These are phyloP conservation scores for Sarocladium oryzae DNA, from an alignment of 2,329 filamentous ascomycete species.

Conservation along the genomic window DNA sequence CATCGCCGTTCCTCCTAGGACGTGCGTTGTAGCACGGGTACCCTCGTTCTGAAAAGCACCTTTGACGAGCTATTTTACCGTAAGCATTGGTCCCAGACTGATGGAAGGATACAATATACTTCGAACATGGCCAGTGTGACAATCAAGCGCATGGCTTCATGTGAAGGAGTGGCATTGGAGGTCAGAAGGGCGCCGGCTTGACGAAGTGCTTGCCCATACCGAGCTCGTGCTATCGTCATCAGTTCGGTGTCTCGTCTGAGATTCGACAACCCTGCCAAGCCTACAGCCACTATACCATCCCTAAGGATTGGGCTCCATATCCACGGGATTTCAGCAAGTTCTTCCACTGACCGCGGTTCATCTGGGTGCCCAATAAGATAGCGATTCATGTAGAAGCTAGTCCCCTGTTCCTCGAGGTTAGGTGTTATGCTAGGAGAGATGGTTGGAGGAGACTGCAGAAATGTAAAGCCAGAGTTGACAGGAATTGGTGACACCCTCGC, in stretches of 20 bases:
- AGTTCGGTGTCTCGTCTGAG: slow-evolving; percentile 39
- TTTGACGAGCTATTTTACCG: slow-evolving; percentile 32
- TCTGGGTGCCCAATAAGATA: slow-evolving; percentile 47
- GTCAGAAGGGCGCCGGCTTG: slow-evolving; percentile 36
- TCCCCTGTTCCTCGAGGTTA: slow-evolving; percentile 38
- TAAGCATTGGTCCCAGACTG: slow-evolving; percentile 14
- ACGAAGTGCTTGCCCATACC: slow-evolving; percentile 48
- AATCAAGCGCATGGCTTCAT: slow-evolving; percentile 42
- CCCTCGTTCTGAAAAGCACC: slow-evolving; percentile 32
- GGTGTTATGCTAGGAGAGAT: slow-evolving; percentile 27
- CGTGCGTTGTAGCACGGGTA: slow-evolving; percentile 47
- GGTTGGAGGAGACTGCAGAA: slow-evolving; percentile 9
- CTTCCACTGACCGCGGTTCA: slow-evolving; percentile 33
- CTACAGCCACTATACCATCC: slow-evolving; percentile 49
- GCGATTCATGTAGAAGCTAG: slow-evolving; percentile 44
- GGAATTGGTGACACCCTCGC: background rate
- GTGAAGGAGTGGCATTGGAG: slow-evolving; percentile 23
- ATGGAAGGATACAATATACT: slow-evolving; percentile 30
- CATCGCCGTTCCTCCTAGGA: slow-evolving; percentile 54
- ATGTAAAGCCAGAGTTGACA: background rate
- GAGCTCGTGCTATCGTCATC: slow-evolving; percentile 39
- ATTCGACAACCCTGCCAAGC: slow-evolving; percentile 52
- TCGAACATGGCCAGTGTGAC: slow-evolving; percentile 57
- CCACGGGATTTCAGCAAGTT: slow-evolving; percentile 30
- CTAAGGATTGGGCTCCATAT: slow-evolving; percentile 33